Base-by-base conservation (phyloP, 1,139 yeast genomes). In the Nakaseomyces nivariensis region DNA sequence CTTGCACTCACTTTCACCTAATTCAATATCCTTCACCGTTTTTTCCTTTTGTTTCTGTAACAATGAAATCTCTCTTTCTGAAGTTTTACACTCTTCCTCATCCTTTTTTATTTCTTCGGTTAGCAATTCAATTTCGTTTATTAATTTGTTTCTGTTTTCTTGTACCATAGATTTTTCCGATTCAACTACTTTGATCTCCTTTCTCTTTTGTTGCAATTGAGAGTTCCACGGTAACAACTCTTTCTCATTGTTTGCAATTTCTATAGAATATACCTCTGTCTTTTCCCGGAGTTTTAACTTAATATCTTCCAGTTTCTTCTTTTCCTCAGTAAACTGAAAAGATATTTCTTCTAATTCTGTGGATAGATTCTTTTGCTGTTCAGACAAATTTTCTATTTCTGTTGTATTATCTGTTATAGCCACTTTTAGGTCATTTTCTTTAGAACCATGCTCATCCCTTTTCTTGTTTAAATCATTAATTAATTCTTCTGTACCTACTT, bases 171-270 rank as follows among this genome's bases (percentile, higher is more conserved):
- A 79, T 17, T 86, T 75, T 52, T 83, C 81, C 7, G 90, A 79
- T 49, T 78, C 74, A 1, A 82, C 78, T 38, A 87, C 75, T 48
- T 81, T 78, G 8, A 86, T 77, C 43, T 81, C 79, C 29, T 87
- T 78, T 54, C 80, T 81, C 52, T 83, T 84, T 27, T 76, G 76
- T 52, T 79, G 81, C 38, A 89, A 71, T 56, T 81, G 77, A 36
- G 77, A 81, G 53, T 79, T 81, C 94, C 95, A 89, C 0, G 98
- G 98, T 54, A 86, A 92, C 7, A 89, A 68, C 54, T 82, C 73
- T 8, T 73, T 74, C 60, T 87, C 94, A 40, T 82, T 69, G 76
- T 0, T 95, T 8, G 52, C 13, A 33, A 65, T 62, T 47, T 62
- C 58, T 2, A 50, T 52, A 4, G 67, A 54, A 13, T 64, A 51